phyloP scores from a whole-genome alignment of 768 basidiomycete genomes.

The Suillus variegatus region DNA sequence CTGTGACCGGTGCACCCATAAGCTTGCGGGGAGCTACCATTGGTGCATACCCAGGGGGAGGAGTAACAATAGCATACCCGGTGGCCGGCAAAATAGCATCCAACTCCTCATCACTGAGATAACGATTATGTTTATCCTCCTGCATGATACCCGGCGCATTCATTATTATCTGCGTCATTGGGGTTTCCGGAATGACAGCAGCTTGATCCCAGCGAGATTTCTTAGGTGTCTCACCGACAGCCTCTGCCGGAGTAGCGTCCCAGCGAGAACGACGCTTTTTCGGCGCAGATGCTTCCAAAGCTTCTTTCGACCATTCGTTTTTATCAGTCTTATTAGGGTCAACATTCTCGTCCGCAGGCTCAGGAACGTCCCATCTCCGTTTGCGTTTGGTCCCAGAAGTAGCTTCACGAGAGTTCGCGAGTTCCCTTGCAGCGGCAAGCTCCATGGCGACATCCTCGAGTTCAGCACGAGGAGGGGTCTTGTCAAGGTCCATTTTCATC shows the following conservation, averaged over 20 bases:
- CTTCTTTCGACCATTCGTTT: slow-evolving; percentile 77
- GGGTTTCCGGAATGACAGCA: slow-evolving; percentile 67
- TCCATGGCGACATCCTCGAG: slow-evolving; percentile 72
- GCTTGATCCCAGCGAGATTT: slow-evolving; percentile 98
- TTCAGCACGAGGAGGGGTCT: slow-evolving; percentile 85
- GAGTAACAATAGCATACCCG: slow-evolving; percentile 91
- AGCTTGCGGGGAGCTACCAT: slow-evolving; percentile 65
- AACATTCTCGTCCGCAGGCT: slow-evolving; percentile 63
- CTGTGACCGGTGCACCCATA: slow-evolving; percentile 53
- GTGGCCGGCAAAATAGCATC: slow-evolving; percentile 83
- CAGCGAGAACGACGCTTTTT: slow-evolving; percentile 95
- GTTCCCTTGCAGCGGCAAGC: slow-evolving; percentile 50
- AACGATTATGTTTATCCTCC: slow-evolving; percentile 96
- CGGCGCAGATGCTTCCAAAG: slow-evolving; percentile 69
- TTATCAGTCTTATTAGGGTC: slow-evolving; percentile 59
- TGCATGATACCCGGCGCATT: slow-evolving; percentile 81
- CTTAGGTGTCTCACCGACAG: slow-evolving; percentile 70
- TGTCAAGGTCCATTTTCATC: slow-evolving; percentile 87
- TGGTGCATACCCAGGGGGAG: slow-evolving; percentile 92
- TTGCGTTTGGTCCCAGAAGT: slow-evolving; percentile 62
- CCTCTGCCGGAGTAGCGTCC: slow-evolving; percentile 89
- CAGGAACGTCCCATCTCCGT: slow-evolving; percentile 77
- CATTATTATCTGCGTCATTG: slow-evolving; percentile 84
- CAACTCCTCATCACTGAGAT: slow-evolving; percentile 93
- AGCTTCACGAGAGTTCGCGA: slow-evolving; percentile 43